These are phyloP conservation scores for Backusella tarrabulga DNA, from an alignment of 192 early-diverging fungal species.

Conservation along the genomic window DNA sequence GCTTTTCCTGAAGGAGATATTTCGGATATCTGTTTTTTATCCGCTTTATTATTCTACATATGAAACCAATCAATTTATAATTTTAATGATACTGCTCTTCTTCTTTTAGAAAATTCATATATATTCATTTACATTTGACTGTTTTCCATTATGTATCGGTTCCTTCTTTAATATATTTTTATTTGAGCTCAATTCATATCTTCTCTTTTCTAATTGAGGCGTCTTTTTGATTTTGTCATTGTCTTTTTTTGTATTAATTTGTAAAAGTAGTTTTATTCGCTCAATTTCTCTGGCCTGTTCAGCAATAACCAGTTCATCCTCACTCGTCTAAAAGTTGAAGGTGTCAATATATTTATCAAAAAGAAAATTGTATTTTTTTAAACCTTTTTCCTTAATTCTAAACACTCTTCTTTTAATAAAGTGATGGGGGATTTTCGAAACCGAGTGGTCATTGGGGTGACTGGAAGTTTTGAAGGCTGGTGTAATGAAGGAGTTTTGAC, in stretches of 20 bases:
- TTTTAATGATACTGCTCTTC: neutral
- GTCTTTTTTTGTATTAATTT: neutral
- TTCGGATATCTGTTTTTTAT: neutral
- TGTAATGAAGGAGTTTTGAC: neutral
- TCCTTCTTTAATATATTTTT: neutral
- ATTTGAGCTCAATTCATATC: neutral
- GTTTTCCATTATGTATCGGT: neutral
- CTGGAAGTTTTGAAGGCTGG: neutral
- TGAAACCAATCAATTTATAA: neutral
- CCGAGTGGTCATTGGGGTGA: neutral
- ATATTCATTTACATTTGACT: neutral
- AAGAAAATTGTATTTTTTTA: neutral
- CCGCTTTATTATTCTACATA: neutral
- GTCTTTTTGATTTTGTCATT: neutral
- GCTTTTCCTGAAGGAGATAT: neutral
- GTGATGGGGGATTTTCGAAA: neutral
- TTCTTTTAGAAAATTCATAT: neutral
- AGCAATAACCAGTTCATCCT: neutral
- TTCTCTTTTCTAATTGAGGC: neutral
- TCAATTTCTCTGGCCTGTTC: neutral
- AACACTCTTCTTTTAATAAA: neutral
- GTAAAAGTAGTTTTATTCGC: neutral
- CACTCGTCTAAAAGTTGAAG: neutral
- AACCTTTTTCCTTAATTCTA: slow-evolving; percentile 7
- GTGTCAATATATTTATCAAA: neutral